Percentiles rank a stretch among this genome's conserved stretches.
phyloP scores from a whole-genome alignment of 2,329 filamentous ascomycete species.

The Penicillium brasilianum region DNA sequence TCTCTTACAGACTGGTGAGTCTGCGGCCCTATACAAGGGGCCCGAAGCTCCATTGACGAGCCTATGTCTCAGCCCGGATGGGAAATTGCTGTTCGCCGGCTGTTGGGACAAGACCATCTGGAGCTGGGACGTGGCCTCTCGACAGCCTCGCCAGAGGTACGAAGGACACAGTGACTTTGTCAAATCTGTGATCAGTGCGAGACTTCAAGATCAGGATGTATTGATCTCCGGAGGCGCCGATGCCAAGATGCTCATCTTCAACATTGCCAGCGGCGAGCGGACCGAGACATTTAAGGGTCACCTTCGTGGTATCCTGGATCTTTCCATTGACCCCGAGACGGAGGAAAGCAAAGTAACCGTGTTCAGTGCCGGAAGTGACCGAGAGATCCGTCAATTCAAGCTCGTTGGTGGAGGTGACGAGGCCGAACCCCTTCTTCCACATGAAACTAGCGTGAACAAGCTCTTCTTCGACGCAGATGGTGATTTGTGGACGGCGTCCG shows the following conservation, averaged over 20 bases:
- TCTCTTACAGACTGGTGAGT: conserved; percentile 50
- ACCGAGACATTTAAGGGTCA: conserved; percentile 81
- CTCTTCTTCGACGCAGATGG: conserved; percentile 73
- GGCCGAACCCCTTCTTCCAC: conserved; percentile 70
- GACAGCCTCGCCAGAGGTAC: conserved; percentile 62
- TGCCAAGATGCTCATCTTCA: conserved; percentile 83
- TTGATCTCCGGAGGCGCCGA: conserved; percentile 79
- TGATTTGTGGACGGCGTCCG: conserved; percentile 91
- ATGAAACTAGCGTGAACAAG: conserved; percentile 89
- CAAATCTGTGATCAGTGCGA: conserved; percentile 73
- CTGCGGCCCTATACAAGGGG: conserved; percentile 65
- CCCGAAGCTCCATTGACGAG: conserved; percentile 81
- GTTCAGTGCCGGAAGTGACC: conserved; percentile 80
- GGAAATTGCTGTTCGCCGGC: conserved; percentile 74
- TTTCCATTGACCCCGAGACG: conserved; percentile 72
- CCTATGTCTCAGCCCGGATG: conserved; percentile 66
- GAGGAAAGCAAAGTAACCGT: conserved; percentile 57
- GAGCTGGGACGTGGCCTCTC: conserved; percentile 74
- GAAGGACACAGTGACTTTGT: conserved; percentile 89
- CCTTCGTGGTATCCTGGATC: conserved; percentile 76
- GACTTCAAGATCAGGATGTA: conserved; percentile 63
- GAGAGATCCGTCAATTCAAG: conserved; percentile 72
- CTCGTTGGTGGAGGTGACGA: conserved; percentile 45
- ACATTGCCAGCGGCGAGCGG: conserved; percentile 68
- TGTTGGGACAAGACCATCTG: conserved; percentile 95